These are phyloP conservation scores for Boletus pseudo-olivaceus DNA, from an alignment of 768 basidiomycete genomes.

Conservation along the genomic window DNA sequence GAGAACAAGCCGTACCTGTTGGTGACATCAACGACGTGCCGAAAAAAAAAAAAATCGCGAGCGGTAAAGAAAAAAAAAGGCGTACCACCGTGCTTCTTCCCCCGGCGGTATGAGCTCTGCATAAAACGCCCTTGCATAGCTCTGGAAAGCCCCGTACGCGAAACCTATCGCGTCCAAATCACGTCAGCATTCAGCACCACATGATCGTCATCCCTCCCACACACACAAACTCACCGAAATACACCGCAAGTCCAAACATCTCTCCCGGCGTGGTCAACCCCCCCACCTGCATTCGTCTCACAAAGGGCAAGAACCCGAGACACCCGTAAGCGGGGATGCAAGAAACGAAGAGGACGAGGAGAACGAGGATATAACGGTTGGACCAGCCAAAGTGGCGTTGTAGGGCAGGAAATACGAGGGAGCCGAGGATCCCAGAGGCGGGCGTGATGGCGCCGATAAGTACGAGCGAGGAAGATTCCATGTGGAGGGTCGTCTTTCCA, in stretches of 20 bases:
- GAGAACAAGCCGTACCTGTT: constrained; percentile 71
- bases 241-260: constrained; percentile 80
- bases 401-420: constrained; percentile 73
- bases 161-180: constrained; percentile 37
- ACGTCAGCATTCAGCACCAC: not conserved
- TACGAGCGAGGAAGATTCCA: constrained; percentile 74
- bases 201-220: not conserved
- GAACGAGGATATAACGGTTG: constrained; percentile 63
- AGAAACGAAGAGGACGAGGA: constrained; percentile 63
- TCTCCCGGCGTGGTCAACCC: constrained; percentile 77
- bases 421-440: constrained; percentile 73
- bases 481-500: constrained; percentile 82
- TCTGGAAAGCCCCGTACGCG: constrained; percentile 88
- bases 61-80: not conserved
- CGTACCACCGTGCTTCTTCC: constrained; percentile 86
- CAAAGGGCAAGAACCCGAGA: constrained; percentile 64
- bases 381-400: constrained; percentile 65
- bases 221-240: constrained; percentile 57
- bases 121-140: constrained; percentile 84
- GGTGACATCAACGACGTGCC: not conserved
- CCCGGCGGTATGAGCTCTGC: constrained; percentile 82
- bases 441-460: constrained; percentile 80
- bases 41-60: not conserved
- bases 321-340: constrained; percentile 79
- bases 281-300: constrained; percentile 52